A percentile compares a stretch with the other conserved stretches of the same genome.
These are phyloP conservation scores for Cyclotella sp. DNA, from an alignment of 108 stramenopile species.

Conservation along the genomic window DNA sequence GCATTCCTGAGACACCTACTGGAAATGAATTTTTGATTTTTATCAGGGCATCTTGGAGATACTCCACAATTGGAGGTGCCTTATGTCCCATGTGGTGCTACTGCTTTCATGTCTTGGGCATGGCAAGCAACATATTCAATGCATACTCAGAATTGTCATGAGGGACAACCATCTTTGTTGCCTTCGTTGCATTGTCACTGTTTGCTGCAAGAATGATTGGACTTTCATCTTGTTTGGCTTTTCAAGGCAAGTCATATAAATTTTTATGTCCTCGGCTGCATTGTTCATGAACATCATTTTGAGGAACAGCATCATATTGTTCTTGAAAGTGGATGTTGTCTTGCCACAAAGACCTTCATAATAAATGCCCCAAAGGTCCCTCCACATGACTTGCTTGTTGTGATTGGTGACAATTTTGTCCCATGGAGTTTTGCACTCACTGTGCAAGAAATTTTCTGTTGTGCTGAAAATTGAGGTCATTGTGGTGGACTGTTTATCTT, in stretches of 20 bases:
- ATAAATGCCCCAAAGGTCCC: background rate
- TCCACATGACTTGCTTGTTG: background rate
- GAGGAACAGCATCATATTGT: background rate
- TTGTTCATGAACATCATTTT: background rate
- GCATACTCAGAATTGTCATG: background rate
- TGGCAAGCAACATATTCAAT: background rate
- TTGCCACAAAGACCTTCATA: background rate
- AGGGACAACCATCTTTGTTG: background rate
- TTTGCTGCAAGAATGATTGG: background rate
- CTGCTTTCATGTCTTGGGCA: background rate
- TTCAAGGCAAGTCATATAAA: background rate
- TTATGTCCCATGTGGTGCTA: background rate
- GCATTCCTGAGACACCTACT: background rate
- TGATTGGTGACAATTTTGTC: background rate
- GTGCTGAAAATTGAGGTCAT: slow-evolving; percentile 1
- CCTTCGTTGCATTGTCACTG: background rate
- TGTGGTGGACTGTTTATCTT: too few species aligned
- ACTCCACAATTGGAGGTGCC: background rate
- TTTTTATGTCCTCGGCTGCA: background rate
- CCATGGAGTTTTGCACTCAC: slow-evolving; percentile 2
- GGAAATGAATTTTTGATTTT: background rate
- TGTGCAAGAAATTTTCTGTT: background rate
- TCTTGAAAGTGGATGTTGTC: background rate
- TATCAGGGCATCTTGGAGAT: slow-evolving; percentile 3
- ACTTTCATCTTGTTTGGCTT: background rate